These are phyloP conservation scores for Russula ochroleuca DNA, from an alignment of 768 basidiomycete genomes.

Conservation along the genomic window DNA sequence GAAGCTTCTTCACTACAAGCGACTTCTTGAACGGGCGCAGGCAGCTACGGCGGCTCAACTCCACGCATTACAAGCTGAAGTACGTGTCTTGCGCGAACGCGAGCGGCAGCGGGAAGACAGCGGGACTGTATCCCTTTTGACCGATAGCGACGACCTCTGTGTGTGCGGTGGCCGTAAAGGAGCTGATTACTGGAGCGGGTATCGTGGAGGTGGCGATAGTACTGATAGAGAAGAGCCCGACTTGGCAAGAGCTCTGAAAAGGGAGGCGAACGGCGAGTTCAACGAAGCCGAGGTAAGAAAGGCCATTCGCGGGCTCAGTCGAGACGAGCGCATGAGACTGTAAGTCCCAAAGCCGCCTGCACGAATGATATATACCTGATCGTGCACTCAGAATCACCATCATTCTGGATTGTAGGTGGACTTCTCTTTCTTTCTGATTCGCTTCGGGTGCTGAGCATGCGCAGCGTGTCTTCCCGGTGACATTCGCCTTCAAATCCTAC, in stretches of 20 bases:
- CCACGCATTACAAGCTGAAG: conserved; percentile 80
- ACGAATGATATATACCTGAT: conserved; percentile 16
- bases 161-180: conserved; percentile 58
- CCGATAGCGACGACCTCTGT: conserved; percentile 36
- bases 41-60: conserved; percentile 75
- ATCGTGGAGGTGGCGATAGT: conserved; percentile 45
- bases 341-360: conserved; percentile 39
- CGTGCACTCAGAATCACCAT: conserved; percentile 46
- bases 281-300: conserved; percentile 66
- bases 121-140: conserved; percentile 22
- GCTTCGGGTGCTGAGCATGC: conserved; percentile 16
- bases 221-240: conserved; percentile 48
- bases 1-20: conserved; percentile 70
- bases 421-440: conserved; percentile 5
- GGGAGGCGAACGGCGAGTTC: conserved; percentile 50
- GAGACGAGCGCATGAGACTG: conserved; percentile 72
- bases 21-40: conserved; percentile 76
- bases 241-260: conserved; percentile 47
- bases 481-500: conserved; percentile 75
- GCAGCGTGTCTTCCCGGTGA: conserved; percentile 79
- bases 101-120: conserved; percentile 33
- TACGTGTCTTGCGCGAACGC: conserved; percentile 56
- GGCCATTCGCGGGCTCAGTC: conserved; percentile 54
- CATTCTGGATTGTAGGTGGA: conserved; percentile 53
- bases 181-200: conserved; percentile 72